These are phyloP conservation scores for Syzygium syzygioides DNA, from an alignment of 441 rosid species.

Conservation along the genomic window DNA sequence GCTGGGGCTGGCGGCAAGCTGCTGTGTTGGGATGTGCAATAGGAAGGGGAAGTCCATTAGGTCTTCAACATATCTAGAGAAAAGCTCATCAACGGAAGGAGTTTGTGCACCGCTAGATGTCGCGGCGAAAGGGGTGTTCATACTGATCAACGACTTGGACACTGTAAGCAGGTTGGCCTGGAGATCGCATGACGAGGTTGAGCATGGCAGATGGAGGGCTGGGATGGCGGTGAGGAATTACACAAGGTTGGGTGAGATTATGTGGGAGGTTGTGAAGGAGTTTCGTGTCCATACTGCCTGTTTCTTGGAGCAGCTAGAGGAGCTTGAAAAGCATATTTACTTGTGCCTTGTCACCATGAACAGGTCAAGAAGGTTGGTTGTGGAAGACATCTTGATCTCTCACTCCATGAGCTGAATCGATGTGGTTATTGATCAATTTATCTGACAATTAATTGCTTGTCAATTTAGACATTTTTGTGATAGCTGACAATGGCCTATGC, in stretches of 20 bases:
- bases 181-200: slow-evolving; percentile 57
- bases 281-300: slow-evolving; percentile 26
- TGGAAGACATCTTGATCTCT: slow-evolving; percentile 22
- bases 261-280: slow-evolving; percentile 50
- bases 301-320: slow-evolving; percentile 55
- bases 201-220: slow-evolving; percentile 38
- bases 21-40: slow-evolving; percentile 19
- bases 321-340: slow-evolving; percentile 63
- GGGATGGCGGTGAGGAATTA: slow-evolving; percentile 35
- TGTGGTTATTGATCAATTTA: background rate
- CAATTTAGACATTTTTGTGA: background rate
- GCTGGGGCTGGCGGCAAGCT: slow-evolving; percentile 43
- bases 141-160: slow-evolving; percentile 53
- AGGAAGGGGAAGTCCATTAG: slow-evolving; percentile 1
- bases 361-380: slow-evolving; percentile 56
- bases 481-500: background rate
- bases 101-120: slow-evolving; percentile 47
- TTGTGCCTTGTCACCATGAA: slow-evolving; percentile 69
- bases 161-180: slow-evolving; percentile 43
- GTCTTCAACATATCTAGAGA: background rate
- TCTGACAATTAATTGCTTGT: background rate
- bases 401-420: background rate
- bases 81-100: slow-evolving; percentile 15
- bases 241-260: slow-evolving; percentile 30
- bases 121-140: slow-evolving; percentile 62